Conservation (phyloP, 257 asterid genomes). For the Solanum megistacrolobum region DNA sequence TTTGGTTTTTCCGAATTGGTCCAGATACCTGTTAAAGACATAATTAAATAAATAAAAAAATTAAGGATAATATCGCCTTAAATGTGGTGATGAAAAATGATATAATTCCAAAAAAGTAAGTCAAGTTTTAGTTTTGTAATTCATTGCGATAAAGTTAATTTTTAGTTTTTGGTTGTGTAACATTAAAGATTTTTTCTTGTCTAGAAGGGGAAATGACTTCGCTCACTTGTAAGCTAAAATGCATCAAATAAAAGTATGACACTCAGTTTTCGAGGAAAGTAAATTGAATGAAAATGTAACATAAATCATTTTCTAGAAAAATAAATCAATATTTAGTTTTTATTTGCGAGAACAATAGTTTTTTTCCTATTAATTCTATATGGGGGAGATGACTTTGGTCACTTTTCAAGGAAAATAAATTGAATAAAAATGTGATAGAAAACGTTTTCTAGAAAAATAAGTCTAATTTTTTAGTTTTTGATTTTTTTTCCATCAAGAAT, state of each 20-base stretch:
- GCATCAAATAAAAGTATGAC: not conserved
- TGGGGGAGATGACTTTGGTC: not conserved
- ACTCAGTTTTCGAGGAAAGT: not conserved
- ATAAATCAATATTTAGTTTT: not conserved
- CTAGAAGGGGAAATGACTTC: not conserved
- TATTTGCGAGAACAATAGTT: not conserved
- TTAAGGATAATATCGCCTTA: not conserved
- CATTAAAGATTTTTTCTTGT: not conserved
- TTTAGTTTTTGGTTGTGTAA: not conserved
- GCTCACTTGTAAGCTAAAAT: fast-evolving
- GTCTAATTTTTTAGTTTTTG: not conserved
- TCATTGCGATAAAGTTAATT: not conserved
- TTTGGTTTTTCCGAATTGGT: slow-evolving; percentile 32
- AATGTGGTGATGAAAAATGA: not conserved
- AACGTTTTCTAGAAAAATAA: not conserved
- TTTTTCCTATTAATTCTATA: too few relatives aligned
- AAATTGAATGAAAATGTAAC: not conserved
- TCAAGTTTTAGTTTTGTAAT: not conserved
- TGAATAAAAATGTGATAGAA: not conserved
- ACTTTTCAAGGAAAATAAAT: not conserved
- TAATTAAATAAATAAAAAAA: not conserved
- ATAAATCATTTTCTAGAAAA: too few relatives aligned
- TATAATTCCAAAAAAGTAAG: not conserved
- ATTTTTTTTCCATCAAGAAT: not conserved
- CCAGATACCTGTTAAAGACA: slow-evolving; percentile 1